Evolutionary conservation across 257 asterid species (phyloP).

Genomic region (Forsythia viridissima): DNA sequence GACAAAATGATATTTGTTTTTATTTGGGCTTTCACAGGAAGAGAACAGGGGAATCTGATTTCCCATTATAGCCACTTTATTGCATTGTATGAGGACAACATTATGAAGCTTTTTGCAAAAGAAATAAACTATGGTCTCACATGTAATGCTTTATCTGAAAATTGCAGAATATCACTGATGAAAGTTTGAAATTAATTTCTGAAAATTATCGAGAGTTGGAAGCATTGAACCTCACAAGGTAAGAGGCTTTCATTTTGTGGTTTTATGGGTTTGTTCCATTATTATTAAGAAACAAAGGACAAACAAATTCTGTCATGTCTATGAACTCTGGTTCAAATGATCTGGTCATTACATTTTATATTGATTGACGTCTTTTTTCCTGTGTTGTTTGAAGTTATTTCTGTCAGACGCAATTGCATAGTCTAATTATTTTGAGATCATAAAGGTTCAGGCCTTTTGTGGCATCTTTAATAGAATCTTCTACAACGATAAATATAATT

Average conservation of each 20-base stretch:
- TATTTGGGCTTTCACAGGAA: background rate
- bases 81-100: background rate
- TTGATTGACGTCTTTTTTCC: background rate
- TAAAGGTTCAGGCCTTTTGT: background rate
- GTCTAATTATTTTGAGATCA: background rate
- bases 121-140: conserved; percentile 28
- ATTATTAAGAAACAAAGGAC: background rate
- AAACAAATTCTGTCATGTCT: background rate
- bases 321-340: background rate
- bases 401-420: background rate
- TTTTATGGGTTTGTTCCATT: conserved; percentile 13
- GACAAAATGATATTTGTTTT: background rate
- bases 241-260: conserved; percentile 12
- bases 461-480: background rate
- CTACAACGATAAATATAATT: background rate
- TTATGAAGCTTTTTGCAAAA: background rate
- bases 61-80: background rate
- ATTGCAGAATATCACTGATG: conserved; percentile 78
- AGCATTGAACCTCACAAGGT: conserved; percentile 82
- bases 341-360: background rate
- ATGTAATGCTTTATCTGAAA: conserved; percentile 28
- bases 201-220: conserved; percentile 65
- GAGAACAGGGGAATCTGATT: background rate
- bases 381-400: background rate
- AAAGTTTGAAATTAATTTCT: conserved; percentile 63